Evolutionary conservation across 2,329 filamentous ascomycete genomes (phyloP).

Genomic region (Hymenoscyphus infarciens): DNA sequence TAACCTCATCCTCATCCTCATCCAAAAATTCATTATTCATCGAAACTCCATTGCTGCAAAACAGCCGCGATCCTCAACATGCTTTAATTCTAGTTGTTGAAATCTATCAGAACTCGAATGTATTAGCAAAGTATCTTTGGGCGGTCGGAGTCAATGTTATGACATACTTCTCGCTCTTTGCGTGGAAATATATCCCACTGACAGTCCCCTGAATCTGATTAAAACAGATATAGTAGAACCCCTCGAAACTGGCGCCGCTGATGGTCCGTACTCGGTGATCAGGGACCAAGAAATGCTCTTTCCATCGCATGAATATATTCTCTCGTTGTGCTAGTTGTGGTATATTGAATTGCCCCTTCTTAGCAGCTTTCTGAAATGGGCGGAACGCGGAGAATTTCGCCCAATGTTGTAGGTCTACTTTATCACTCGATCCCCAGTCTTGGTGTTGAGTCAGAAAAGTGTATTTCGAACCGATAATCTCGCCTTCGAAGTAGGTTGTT

Average conservation of each 20-base stretch:
- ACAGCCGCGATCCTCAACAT: slow-evolving; percentile 80
- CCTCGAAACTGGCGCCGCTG: slow-evolving; percentile 91
- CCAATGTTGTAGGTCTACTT: slow-evolving; percentile 93
- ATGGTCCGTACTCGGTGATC: slow-evolving; percentile 91
- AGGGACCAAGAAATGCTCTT: slow-evolving; percentile 94
- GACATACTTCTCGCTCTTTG: slow-evolving; percentile 92
- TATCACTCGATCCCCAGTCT: slow-evolving; percentile 87
- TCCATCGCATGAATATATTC: slow-evolving; percentile 98
- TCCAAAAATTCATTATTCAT: slow-evolving; percentile 46
- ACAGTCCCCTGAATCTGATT: slow-evolving; percentile 85
- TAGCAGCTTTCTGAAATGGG: slow-evolving; percentile 60
- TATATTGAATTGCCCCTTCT: slow-evolving; percentile 56
- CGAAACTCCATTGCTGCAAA: slow-evolving; percentile 85
- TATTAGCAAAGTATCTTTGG: slow-evolving; percentile 17
- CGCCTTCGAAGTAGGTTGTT: slow-evolving; percentile 96
- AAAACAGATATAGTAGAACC: slow-evolving; percentile 99
- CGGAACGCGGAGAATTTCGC: slow-evolving; percentile 83
- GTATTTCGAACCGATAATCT: slow-evolving; percentile 94
- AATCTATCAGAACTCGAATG: slow-evolving; percentile 53
- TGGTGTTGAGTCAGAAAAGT: slow-evolving; percentile 88
- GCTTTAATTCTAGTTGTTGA: slow-evolving; percentile 87
- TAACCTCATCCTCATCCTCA: slow-evolving; percentile 20
- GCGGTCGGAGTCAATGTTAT: not conserved
- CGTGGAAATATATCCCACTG: slow-evolving; percentile 95
- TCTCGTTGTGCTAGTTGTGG: slow-evolving; percentile 75